These are phyloP conservation scores for Quercus phellos DNA, from an alignment of 331 rosid species.

Conservation along the genomic window DNA sequence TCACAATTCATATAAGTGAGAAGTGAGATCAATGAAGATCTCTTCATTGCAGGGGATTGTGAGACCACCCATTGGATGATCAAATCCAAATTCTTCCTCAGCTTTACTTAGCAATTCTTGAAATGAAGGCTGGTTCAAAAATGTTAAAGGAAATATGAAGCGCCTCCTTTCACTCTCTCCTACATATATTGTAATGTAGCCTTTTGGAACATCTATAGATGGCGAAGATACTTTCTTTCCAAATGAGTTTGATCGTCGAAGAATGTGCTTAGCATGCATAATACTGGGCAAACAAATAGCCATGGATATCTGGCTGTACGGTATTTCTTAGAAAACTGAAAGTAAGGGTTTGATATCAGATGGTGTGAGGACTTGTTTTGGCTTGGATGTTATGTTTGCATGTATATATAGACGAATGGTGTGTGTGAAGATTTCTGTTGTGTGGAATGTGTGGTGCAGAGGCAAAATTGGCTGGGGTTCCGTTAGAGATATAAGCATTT, in stretches of 20 bases:
- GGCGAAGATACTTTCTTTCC: neutral
- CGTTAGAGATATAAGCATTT: too few species aligned
- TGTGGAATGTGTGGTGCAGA: neutral
- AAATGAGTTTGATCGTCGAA: neutral
- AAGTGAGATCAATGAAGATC: neutral
- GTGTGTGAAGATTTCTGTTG: neutral
- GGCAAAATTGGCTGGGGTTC: too few species aligned
- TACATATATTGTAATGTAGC: conserved; percentile 24
- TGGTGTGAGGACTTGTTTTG: neutral
- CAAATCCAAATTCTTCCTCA: conserved; percentile 30
- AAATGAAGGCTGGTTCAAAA: conserved; percentile 22
- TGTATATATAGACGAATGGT: neutral
- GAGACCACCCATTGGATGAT: conserved; percentile 31
- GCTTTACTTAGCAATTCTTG: conserved; percentile 11
- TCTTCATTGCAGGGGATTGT: conserved; percentile 33
- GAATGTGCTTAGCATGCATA: too few species aligned
- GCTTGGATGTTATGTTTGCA: neutral
- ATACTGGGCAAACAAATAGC: neutral
- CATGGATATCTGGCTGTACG: too few species aligned
- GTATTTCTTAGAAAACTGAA: too few species aligned
- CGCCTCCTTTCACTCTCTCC: conserved; percentile 22
- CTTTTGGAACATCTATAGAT: neutral
- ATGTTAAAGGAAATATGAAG: conserved; percentile 21
- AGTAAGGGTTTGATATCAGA: neutral
- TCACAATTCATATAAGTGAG: neutral